Evolutionary conservation across 768 basidiomycete genomes (phyloP), one percentile per base, ranked within the genome.

Genomic region (Lepiota subincarnata): DNA sequence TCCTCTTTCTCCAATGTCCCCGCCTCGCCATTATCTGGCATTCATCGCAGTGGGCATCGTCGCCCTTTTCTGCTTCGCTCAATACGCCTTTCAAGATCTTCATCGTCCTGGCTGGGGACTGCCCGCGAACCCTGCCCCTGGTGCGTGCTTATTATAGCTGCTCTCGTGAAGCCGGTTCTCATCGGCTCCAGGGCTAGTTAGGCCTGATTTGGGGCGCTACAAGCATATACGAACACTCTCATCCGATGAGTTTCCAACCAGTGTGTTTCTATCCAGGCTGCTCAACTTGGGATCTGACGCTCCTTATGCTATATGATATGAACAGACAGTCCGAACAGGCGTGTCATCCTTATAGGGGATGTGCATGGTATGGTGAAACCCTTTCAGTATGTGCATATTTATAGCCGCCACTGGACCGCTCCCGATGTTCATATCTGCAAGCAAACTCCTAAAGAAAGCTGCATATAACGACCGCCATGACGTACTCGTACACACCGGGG

Each of bases 341-440:
- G 92, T 13, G 72, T 87, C 22, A 81, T 98, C 39, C 69, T 92
- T 55, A 72, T 97, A 11, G 95, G 94, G 6, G 95, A 98, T 61
- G 76, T 97, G 6, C 95, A 98, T 73, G 92, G 90, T 42, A 91
- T 87, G 81, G 75, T 79, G 48, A 64, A 74, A 5, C 78, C 84
- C 0, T 68, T 97, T 3, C 72, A 80, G 89, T 92, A 50, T 53
- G 86, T 69, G 31, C 37, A 11, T 24, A 42, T 22, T 28, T 35
- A n/a, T 42, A 34, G 14, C 19, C 20, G 20, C 24, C 10, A 12
- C 14, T 28, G 14, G 6, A 24, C 13, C 19, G 10, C 20, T 10
- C 13, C 31, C 44, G 20, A 41, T 22, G n/a, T 47, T 18, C 8
- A 44, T 14, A n/a, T 42, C 41, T 90, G 7, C 13, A 40, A 54